Evolutionary conservation across 305 asterid species (phyloP), one percentile per base, ranked within the genome.

Genomic region (Andrographis paniculata): DNA sequence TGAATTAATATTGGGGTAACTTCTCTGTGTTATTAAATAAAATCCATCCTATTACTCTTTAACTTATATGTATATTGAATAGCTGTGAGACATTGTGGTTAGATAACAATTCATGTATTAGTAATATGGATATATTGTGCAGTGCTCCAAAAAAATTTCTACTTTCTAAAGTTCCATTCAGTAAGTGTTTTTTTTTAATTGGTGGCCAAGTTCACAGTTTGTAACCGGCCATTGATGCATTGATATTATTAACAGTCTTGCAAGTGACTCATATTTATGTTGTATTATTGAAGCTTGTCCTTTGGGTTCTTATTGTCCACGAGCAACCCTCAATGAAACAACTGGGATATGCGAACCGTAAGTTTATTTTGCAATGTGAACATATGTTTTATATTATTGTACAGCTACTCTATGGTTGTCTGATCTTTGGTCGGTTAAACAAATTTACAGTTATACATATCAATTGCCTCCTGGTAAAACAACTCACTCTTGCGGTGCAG

Each of bases 291-390:
- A 55, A 91, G 99, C 99, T 66, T 91, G 99, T 60, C 99, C 99
- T 13, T 52, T 87, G 58, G 99, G 99, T 42, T 71, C 99, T 46
- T 81, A 70, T 62, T 91, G 99, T 61, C 96, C 99, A 5, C 74
- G 50, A 52, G 80, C 91, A 42, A 60, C 47, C 48, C 80, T 79
- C 53, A 84, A 83, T 53, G 56, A 65, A 69, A 53, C 69, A 50
- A 68, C 83, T 36, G 95, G 96, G 47, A 52, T 53, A 49, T 91
- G 99, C 67, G 89, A 80, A 37, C 99, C 99, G 99, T 91, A 79
- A 87, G 99, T 75, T 61, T 53, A 45, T 53, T 53, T 62, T 55
- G 54, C 53, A 61, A 37, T 50, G 52, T 53, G 61, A 20, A 53
- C 53, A 53, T 57, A n/a, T 22, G 30, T 48, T 9, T 56, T 20